These are phyloP conservation scores for Pichia cactophila DNA, from an alignment of 1,139 yeast genomes.

Conservation along the genomic window DNA sequence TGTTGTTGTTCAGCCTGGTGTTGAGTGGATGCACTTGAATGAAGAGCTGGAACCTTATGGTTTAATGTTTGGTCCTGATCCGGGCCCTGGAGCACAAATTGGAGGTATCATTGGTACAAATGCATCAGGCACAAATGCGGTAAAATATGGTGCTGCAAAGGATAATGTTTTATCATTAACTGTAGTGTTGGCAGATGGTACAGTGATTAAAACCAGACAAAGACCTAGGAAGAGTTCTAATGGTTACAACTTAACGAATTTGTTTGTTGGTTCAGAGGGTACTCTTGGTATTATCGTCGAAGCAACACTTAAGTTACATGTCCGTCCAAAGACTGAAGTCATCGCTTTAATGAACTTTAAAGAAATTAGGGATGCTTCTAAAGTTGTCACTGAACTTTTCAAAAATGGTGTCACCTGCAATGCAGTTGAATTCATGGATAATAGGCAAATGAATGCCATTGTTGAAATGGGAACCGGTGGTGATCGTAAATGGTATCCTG, in stretches of 20 bases:
- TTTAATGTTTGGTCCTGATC: conserved; percentile 65
- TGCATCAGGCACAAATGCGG: conserved; percentile 68
- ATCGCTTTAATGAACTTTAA: conserved; percentile 57
- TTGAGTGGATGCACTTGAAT: conserved; percentile 60
- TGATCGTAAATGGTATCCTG: conserved; percentile 56
- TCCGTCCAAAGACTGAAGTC: conserved; percentile 46
- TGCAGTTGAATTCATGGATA: conserved; percentile 62
- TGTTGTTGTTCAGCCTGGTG: conserved; percentile 61
- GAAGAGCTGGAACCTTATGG: conserved; percentile 39
- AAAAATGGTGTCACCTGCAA: conserved; percentile 49
- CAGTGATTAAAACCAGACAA: conserved; percentile 52
- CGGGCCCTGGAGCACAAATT: conserved; percentile 68
- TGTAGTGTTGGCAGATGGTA: conserved; percentile 65
- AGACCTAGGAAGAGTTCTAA: conserved; percentile 62
- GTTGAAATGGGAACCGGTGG: conserved; percentile 43
- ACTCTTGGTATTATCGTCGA: conserved; percentile 66
- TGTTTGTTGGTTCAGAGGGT: conserved; percentile 65
- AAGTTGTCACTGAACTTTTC: conserved; percentile 46
- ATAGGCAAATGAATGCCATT: conserved; percentile 60
- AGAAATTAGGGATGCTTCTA: conserved; percentile 49
- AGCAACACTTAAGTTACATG: conserved; percentile 54
- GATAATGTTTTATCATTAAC: conserved; percentile 45
- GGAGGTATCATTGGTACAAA: conserved; percentile 66
- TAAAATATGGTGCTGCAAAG: conserved; percentile 64
- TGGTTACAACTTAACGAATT: conserved; percentile 60